Evolutionary conservation across 2,329 filamentous ascomycete species (phyloP), one percentile per base, ranked within the genome.

Genomic region (Aspergillus neotritici): DNA sequence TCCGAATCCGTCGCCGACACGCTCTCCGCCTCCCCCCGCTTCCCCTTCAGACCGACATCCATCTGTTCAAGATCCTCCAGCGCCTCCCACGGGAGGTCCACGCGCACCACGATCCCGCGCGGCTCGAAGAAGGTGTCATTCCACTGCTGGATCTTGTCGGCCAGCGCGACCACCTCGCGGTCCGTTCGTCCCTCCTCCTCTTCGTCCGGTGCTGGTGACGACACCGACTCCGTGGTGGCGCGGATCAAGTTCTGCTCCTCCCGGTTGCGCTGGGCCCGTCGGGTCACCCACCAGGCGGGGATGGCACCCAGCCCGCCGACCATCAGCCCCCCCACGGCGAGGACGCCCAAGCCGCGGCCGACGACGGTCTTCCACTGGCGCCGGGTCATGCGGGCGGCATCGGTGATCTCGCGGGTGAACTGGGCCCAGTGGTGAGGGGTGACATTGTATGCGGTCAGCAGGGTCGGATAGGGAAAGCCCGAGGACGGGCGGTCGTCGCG

Each of bases 251-350:
- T 64, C 12, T 46, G 46, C 39, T 50, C 47, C 34, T 64, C 60
- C 11, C 53, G 53, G 9, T 46, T 44, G 13, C 46, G 51, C 8
- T 48, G 50, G 10, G 49, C 45, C 34, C 47, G 48, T 7, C 50
- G 50, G 5, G 53, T 49, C 4, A 61, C 49, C 6, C 60, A 49
- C 0, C 56, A 36, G 0, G 58, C 62, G 0, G 62, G 62, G 17
- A 64, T 49, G 1, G 58, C 50, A 1, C 57, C 54, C 1, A 63
- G 40, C n/a, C 60, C 36, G 2, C 62, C 61, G 4, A 64, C 29
- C 52, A 64, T 61, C 12, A 64, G 31, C 0, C 59, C 59, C 1
- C 58, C 60, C 6, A 64, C 47, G 5, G 55, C 60, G 31, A 64
- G 47, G 1, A 51, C 53, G 2, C 62, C 60, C 1, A 64, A 34